Conservation (phyloP, 441 rosid genomes). For the Hura crepitans region DNA sequence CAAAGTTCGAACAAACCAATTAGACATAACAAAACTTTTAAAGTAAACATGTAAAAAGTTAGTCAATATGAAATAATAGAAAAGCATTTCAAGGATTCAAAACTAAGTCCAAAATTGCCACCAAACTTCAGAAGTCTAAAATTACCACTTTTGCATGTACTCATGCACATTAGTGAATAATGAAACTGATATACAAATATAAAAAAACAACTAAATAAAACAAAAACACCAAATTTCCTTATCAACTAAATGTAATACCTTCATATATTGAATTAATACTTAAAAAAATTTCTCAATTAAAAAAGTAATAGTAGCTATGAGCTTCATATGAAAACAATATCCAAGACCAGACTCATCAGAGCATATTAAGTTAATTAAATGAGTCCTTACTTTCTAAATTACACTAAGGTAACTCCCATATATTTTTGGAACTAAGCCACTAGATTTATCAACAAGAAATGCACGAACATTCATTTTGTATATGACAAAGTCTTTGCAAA, state of each 20-base stretch:
- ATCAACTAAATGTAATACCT: not conserved
- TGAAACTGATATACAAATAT: conserved; percentile 9
- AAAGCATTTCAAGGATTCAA: conserved; percentile 7
- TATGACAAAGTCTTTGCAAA: conserved; percentile 80
- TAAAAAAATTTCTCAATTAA: not conserved
- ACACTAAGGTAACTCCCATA: conserved; percentile 82
- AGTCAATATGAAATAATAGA: not conserved
- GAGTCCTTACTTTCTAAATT: conserved; percentile 66
- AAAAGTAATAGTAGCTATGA: not conserved
- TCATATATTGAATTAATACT: not conserved
- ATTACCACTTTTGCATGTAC: not conserved
- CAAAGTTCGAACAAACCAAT: too few relatives aligned
- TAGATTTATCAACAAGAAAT: conserved; percentile 84
- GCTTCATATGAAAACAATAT: not conserved
- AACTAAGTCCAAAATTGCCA: conserved; percentile 53
- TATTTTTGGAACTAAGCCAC: conserved; percentile 58
- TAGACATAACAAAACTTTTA: too few relatives aligned
- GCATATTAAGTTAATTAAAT: conserved; percentile 16
- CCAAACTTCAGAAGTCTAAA: conserved; percentile 83
- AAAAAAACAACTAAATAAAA: not conserved
- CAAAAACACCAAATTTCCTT: not conserved
- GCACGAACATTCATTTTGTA: conserved; percentile 98
- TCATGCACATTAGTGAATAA: not conserved
- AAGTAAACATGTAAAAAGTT: not conserved
- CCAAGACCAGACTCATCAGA: not conserved